phyloP scores from a whole-genome alignment of 352 stramenopile species.

The Phytopythium vexans region DNA sequence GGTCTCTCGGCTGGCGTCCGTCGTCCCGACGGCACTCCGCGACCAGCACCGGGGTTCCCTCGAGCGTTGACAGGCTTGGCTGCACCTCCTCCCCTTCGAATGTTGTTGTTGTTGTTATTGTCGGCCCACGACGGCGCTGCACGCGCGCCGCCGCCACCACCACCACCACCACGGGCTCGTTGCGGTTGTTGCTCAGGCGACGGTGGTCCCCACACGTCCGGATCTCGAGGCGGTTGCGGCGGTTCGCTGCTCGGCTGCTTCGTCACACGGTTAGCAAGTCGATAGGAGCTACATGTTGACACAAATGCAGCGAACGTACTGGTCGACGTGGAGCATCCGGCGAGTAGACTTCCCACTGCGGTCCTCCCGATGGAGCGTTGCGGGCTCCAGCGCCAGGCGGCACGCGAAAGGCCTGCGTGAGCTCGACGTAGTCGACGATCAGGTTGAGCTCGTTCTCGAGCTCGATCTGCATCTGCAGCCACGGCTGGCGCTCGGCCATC shows the following conservation, averaged over 20 bases:
- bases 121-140: constrained; percentile 53
- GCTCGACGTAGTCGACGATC: constrained; percentile 76
- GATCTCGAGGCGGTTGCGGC: constrained; percentile 33
- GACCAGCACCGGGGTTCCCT: not conserved
- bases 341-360: constrained; percentile 55
- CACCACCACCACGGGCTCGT: constrained; percentile 18
- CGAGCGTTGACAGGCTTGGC: not conserved
- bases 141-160: constrained; percentile 15
- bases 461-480: constrained; percentile 85
- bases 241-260: constrained; percentile 1
- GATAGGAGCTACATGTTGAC: constrained; percentile 1
- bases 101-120: constrained; percentile 41
- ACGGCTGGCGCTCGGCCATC: constrained; percentile 73
- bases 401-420: constrained; percentile 62
- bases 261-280: no score
- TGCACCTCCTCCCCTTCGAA: constrained; percentile 5
- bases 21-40: constrained; percentile 25
- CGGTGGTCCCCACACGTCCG: constrained; percentile 71
- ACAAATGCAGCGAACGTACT: constrained; percentile 1
- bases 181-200: constrained; percentile 46
- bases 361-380: constrained; percentile 22
- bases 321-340: constrained; percentile 17
- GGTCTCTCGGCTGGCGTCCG: constrained; percentile 51
- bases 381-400: constrained; percentile 29
- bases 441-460: constrained; percentile 76